A percentile compares a stretch with the other conserved stretches of the same genome.
These are phyloP conservation scores for Abelmoschus esculentus DNA, from an alignment of 345 rosid species.

Conservation along the genomic window DNA sequence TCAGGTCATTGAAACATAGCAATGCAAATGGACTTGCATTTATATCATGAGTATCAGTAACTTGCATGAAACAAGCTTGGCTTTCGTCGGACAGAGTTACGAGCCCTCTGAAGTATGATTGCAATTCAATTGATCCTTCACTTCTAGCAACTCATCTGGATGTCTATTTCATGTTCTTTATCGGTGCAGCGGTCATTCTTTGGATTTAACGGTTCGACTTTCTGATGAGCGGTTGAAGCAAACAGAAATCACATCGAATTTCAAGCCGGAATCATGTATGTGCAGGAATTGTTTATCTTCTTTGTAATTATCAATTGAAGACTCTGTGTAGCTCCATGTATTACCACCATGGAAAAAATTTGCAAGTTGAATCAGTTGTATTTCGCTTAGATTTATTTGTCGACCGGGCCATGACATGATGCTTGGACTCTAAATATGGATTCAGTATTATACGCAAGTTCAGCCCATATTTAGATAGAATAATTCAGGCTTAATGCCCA, in stretches of 20 bases:
- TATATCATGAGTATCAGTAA: neutral
- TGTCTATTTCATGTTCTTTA: neutral
- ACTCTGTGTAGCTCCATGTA: neutral
- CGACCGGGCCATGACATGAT: neutral
- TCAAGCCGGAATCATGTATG: neutral
- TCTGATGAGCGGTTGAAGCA: conserved; percentile 29
- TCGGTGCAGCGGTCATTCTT: neutral
- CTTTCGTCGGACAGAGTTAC: neutral
- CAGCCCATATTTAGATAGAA: neutral
- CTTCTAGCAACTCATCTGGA: neutral
- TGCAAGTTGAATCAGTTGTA: neutral
- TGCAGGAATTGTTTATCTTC: neutral
- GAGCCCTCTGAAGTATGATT: neutral
- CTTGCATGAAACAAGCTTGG: neutral
- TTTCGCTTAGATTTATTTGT: neutral
- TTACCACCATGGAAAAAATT: neutral
- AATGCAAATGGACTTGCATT: neutral
- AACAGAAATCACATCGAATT: neutral
- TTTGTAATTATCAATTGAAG: neutral
- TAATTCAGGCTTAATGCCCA: no score
- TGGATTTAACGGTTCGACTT: conserved; percentile 55
- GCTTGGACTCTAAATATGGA: neutral
- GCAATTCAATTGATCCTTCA: neutral
- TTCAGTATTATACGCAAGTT: neutral
- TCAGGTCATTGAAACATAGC: neutral